phyloP scores from a whole-genome alignment of 352 stramenopile genomes.

The Phytophthora pisi region DNA sequence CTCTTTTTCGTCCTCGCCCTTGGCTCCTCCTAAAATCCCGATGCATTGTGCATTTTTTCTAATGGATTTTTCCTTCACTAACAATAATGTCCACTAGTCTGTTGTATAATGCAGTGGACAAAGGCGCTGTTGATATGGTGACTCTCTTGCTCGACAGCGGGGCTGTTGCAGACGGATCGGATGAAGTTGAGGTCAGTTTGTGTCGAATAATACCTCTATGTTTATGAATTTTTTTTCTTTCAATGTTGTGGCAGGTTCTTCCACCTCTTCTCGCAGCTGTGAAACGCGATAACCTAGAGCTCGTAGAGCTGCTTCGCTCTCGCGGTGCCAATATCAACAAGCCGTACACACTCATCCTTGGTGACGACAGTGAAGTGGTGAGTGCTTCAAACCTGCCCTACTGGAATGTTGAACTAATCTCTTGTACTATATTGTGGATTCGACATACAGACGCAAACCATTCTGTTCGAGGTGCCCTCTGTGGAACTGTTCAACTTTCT shows the following conservation, averaged over 20 bases:
- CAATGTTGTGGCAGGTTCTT: not conserved
- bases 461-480: not conserved
- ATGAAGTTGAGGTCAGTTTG: not conserved
- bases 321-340: not conserved
- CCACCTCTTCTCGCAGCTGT: not conserved
- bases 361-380: not conserved
- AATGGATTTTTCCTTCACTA: not conserved
- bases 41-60: not conserved
- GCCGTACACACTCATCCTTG: not conserved
- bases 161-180: not conserved
- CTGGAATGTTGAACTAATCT: too few species aligned
- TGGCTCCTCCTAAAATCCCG: too few species aligned
- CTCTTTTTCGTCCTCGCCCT: too few species aligned
- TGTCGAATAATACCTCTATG: not conserved
- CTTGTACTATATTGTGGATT: too few species aligned
- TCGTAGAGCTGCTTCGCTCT: not conserved
- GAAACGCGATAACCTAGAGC: conserved; percentile 1
- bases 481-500: not conserved
- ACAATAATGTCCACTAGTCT: not conserved
- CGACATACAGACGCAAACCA: not conserved
- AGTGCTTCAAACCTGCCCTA: not conserved
- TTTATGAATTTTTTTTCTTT: not conserved
- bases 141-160: not conserved
- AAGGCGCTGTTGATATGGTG: not conserved
- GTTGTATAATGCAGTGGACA: not conserved